Evolutionary conservation across 2,329 filamentous ascomycete genomes (phyloP), one percentile per base, ranked within the genome.

Genomic region (Sarocladium brachiariae): DNA sequence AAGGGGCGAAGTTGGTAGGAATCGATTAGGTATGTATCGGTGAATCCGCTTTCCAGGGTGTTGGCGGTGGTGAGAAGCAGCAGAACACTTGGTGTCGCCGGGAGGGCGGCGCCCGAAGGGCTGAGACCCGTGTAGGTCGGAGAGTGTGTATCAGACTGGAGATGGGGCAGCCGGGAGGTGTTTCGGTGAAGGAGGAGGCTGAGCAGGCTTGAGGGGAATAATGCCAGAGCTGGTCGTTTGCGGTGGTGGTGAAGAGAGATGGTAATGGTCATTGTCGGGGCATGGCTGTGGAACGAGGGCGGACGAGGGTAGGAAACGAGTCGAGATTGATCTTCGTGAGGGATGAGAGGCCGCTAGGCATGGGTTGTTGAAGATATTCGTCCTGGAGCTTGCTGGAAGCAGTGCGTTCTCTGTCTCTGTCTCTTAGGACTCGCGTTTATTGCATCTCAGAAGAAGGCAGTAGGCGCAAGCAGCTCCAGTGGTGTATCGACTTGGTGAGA

Each of bases 81-180:
- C 13, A 13, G n/a, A n/a, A 21, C 14, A 31, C 9, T 47, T 31
- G 19, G 24, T 33, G 43, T 47, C 25, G 25, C 27, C 43, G 43
- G 43, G 43, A 47, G 18, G 43, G 43, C 43, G 27, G 43, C 43
- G 43, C 43, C 43, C 43, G 43, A 47, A 47, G 43, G 43, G 43
- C 43, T 47, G 43, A 47, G 43, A 47, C 43, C 43, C 27, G 24
- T 47, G 14, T 4, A 47, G 43, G 43, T 47, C 43, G 43, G 43
- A 47, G 43, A 47, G 43, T 33, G 43, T 47, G 43, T 47, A 47
- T 47, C 43, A 47, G 43, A 16, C 25, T 21, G 27, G n/a, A 14
- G 25, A 47, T 47, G 43, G 25, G 43, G 43, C 39, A 9, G 39
- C 25, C 43, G 43, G 43, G 43, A 33, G 24, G 25, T 33, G 43